Evolutionary conservation across 2,329 filamentous ascomycete species (phyloP), one percentile per base, ranked within the genome.

Genomic region (Cordyceps tenuipes): DNA sequence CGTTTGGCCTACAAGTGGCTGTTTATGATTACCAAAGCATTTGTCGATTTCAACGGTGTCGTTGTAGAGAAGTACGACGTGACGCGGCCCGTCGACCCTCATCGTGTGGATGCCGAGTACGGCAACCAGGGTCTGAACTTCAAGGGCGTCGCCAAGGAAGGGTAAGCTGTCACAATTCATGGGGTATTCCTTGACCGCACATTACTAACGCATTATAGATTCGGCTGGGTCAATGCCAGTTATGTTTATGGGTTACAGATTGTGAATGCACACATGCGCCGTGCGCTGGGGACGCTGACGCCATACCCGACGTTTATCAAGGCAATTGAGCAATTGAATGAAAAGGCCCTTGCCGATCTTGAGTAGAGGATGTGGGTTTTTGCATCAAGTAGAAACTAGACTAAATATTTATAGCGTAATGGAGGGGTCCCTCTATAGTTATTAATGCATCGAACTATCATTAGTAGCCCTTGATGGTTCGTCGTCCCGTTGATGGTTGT

Each of bases 31-130:
- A 97, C 91, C 61, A 97, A 96, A 75, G 92, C 94, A 0, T 97
- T 97, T 76, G 92, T 97, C 62, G 93, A 99, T 73, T 97, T 93
- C 79, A 97, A 97, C 70, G 94, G 94, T 44, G 91, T 97, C 9
- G 93, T 99, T 1, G 94, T 97, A 6, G 94, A 99, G 76, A 99
- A 99, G 77, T 99, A 99, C 77, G 90, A 99, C 74, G 94, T 99
- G 62, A 97, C 93, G 21, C 80, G 90, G 60, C 87, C 89, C 5
- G 85, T 92, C 60, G 92, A 96, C 68, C 92, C 94, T 43, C 94
- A 97, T 75, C 87, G 89, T 63, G 94, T 97, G 13, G 91, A 95
- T 73, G 94, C 93, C 61, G 94, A 99, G 75, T 99, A 99, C 70
- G 94, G 94, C 7, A 99, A 99, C 73, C 94, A 99, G 73, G 94